Conservation (phyloP, 495 filamentous ascomycete genomes). For the Penicilliopsis zonata region DNA sequence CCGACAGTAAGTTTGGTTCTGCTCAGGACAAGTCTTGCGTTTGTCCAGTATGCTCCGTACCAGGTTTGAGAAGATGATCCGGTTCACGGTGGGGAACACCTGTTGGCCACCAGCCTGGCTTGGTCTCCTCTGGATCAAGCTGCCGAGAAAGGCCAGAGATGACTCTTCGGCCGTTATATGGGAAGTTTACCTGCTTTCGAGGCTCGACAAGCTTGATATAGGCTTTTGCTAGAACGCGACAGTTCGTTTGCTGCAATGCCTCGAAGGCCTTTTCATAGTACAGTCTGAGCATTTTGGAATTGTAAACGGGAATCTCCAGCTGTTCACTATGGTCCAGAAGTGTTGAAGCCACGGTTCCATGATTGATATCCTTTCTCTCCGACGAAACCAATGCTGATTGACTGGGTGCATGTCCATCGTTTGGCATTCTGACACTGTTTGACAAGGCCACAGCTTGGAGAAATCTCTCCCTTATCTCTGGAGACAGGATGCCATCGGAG, state of each 20-base stretch:
- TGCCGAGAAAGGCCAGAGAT: conserved; percentile 21
- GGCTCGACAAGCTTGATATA: conserved; percentile 74
- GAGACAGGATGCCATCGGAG: conserved; percentile 21
- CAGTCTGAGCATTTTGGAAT: conserved; percentile 37
- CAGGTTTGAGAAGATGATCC: conserved; percentile 62
- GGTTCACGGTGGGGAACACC: conserved; percentile 60
- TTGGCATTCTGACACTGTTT: conserved; percentile 4
- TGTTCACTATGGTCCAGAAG: conserved; percentile 18
- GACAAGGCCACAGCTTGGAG: conserved; percentile 24
- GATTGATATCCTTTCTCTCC: conserved; percentile 14
- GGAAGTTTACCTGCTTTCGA: conserved; percentile 71
- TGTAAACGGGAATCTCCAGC: conserved; percentile 29
- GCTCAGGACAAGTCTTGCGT: conserved; percentile 11
- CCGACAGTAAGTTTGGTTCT: not conserved
- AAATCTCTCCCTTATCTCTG: conserved; percentile 22
- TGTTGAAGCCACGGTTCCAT: conserved; percentile 15
- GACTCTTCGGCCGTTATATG: conserved; percentile 54
- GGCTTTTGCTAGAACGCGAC: conserved; percentile 55
- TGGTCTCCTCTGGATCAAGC: conserved; percentile 27
- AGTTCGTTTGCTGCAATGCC: conserved; percentile 59
- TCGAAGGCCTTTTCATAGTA: conserved; percentile 55
- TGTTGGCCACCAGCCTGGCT: conserved; percentile 70
- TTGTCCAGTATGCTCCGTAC: conserved; percentile 32
- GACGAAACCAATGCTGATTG: not conserved
- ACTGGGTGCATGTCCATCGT: conserved; percentile 1